These are phyloP conservation scores for Populus hybrid DNA, from an alignment of 441 rosid genomes.

Conservation along the genomic window DNA sequence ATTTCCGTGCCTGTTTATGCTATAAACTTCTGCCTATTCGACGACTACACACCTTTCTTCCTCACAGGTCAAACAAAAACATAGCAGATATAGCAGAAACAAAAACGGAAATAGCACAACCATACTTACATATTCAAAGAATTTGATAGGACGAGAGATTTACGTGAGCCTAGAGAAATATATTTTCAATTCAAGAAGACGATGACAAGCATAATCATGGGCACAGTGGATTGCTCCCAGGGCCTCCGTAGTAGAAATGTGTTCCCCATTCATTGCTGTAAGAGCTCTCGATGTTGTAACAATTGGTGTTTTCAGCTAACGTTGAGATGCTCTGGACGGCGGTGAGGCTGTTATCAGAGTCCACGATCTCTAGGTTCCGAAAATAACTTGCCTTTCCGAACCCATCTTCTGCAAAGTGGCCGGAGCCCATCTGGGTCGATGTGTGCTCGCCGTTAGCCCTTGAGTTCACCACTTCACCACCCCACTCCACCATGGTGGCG, in stretches of 20 bases:
- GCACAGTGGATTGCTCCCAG: constrained; percentile 81
- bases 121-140: constrained; percentile 53
- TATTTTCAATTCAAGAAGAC: background rate
- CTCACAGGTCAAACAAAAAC: background rate
- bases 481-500: constrained; percentile 98
- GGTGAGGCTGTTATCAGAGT: constrained; percentile 78
- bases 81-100: constrained; percentile 20
- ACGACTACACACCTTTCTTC: constrained; percentile 6
- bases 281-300: constrained; percentile 79
- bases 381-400: constrained; percentile 90
- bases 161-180: background rate
- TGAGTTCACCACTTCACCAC: constrained; percentile 96
- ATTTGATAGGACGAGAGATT: constrained; percentile 21
- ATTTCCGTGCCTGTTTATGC: constrained; percentile 35
- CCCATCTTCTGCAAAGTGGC: constrained; percentile 84
- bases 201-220: constrained; percentile 24
- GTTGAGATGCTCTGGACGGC: constrained; percentile 70
- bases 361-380: constrained; percentile 83
- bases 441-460: constrained; percentile 84
- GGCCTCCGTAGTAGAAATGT: constrained; percentile 95
- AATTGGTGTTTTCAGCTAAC: constrained; percentile 77
- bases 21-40: constrained; percentile 6
- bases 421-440: constrained; percentile 94
- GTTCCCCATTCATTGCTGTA: constrained; percentile 91
- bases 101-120: constrained; percentile 32